Base-by-base conservation (phyloP, 352 stramenopile genomes). In the Globisporangium carolinianum region DNA sequence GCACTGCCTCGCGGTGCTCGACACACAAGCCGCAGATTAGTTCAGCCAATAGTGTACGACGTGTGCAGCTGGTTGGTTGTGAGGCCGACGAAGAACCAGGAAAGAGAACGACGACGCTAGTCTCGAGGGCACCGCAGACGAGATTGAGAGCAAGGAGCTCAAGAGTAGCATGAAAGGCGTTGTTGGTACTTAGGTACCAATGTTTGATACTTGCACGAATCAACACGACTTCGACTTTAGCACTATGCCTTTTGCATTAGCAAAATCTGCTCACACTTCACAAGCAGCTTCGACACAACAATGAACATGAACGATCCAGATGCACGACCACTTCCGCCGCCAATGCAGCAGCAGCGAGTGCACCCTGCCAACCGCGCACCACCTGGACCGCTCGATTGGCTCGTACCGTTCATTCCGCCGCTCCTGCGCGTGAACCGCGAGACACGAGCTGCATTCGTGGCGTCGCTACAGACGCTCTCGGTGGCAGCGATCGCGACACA, bases 381-480 rank as follows among this genome's bases (percentile, higher is more conserved):
- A 4, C 35, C 67, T 55, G 77, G 74, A 0, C 65, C 76, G 5
- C 59, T 89, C 10, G 81, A 89, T 55, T 91, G 79, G 80, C 61
- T 91, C 49, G 66, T 91, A 55, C 81, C 83, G n/a, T 94, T 94
- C 53, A 81, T 94, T 46, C 84, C 84, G 41, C 84, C 84, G 36
- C 74, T 90, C 47, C 54, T 94, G 37, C 79, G 84, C 12, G 82
- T 94, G 51, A 91, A 91, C 57, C 69, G 79, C 36, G 76, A 83
- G n/a, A 91, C 84, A 42, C 67, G 78, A n/a, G 73, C 72, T 14
- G 62, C 74, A 42, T 66, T 89, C 14, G 47, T 60, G n/a, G 51
- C 58, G 45, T 77, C 68, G 1, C 71, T 70, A 17, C 70, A 86
- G 38, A 57, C 67, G 9, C 43, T 73, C 14, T 51, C 59, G 35